A percentile compares a stretch with the other conserved stretches of the same genome.
These are phyloP conservation scores for Chrysoporthe deuterocubensis DNA, from an alignment of 2,329 filamentous ascomycete species.

Conservation along the genomic window DNA sequence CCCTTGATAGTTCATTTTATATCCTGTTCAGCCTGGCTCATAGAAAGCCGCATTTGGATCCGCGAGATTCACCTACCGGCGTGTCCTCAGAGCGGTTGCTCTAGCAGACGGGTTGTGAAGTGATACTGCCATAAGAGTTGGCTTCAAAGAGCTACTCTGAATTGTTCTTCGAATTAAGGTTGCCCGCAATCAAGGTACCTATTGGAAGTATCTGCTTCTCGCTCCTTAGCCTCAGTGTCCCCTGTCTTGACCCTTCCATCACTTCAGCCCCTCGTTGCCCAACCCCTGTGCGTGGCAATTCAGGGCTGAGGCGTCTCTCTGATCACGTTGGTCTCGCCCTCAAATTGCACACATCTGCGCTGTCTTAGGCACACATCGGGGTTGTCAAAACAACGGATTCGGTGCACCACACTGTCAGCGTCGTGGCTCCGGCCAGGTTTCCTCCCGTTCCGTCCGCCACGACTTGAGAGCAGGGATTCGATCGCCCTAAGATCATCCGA, in stretches of 20 bases:
- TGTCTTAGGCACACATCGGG: neutral
- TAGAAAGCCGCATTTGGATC: no score
- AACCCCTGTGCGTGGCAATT: neutral
- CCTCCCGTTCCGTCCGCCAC: neutral
- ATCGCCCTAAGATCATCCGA: neutral
- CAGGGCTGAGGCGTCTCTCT: neutral
- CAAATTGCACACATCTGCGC: neutral
- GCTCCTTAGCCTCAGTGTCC: neutral
- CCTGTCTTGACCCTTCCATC: neutral
- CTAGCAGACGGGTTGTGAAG: no score
- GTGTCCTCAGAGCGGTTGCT: no score
- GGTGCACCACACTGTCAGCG: neutral
- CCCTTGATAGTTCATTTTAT: no score
- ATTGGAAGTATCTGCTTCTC: neutral
- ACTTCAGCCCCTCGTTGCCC: neutral
- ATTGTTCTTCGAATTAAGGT: no score
- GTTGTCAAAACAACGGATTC: neutral
- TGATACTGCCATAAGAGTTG: no score
- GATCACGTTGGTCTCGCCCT: neutral
- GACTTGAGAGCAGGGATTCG: neutral
- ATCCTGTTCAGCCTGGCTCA: no score
- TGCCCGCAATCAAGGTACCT: neutral
- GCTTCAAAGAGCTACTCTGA: no score
- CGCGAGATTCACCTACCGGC: no score
- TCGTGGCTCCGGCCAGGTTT: neutral